Percentiles rank a stretch among this genome's conserved stretches.
phyloP scores from a whole-genome alignment of 2,329 filamentous ascomycete genomes.

The Escovopsis sp. region DNA sequence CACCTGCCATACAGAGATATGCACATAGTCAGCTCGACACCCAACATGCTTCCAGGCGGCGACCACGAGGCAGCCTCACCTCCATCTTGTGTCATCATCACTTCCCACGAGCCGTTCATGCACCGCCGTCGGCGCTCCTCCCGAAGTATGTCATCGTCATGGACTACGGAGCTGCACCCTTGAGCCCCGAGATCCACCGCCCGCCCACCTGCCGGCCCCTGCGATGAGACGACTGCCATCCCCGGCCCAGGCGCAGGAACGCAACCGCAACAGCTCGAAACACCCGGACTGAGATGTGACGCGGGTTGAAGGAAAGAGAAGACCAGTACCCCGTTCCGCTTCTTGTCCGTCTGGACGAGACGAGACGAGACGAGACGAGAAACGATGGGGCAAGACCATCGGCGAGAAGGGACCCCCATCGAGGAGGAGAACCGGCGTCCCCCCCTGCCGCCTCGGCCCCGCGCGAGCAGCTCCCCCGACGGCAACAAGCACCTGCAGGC shows the following conservation, averaged over 20 bases:
- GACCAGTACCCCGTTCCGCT: no score
- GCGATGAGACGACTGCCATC: conserved; percentile 1
- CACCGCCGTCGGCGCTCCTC: conserved; percentile 1
- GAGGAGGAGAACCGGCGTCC: conserved; percentile 31
- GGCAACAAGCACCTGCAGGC: conserved; percentile 30
- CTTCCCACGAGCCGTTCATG: neutral
- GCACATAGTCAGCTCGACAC: no score
- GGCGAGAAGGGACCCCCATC: conserved; percentile 9
- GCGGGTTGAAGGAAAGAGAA: no score
- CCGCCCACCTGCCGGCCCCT: neutral
- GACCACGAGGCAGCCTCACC: neutral
- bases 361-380: no score
- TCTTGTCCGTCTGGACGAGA: no score
- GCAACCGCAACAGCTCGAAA: no score
- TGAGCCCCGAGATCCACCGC: conserved; percentile 1
- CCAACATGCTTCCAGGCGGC: neutral
- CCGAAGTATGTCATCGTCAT: conserved; percentile 5
- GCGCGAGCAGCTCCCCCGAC: conserved; percentile 21
- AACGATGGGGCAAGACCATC: conserved; percentile 15
- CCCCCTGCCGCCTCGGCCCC: conserved; percentile 38
- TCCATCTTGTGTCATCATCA: conserved; percentile 1
- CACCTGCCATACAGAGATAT: neutral
- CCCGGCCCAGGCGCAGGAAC: neutral
- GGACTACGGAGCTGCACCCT: conserved; percentile 1
- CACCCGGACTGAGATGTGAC: conserved; percentile 14